A percentile compares a stretch with the other conserved stretches of the same genome.
Conservation (phyloP, 2,329 filamentous ascomycete species). For the Aspergillus awamori region DNA sequence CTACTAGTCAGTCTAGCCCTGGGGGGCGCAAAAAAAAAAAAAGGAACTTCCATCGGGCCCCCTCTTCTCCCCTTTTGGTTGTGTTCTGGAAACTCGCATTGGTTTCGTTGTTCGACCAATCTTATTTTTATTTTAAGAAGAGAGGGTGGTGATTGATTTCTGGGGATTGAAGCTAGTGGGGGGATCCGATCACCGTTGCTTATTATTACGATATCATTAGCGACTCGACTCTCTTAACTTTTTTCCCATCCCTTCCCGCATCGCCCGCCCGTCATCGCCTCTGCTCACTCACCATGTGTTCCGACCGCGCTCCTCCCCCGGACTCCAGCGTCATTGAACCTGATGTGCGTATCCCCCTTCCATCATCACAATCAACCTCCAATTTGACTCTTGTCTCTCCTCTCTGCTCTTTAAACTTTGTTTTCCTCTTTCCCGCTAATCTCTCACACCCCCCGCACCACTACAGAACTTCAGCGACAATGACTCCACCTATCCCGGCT, state of each 20-base stretch:
- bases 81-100: too few relatives aligned
- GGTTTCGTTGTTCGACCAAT: too few relatives aligned
- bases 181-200: background rate
- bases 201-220: background rate
- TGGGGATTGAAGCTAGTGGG: background rate
- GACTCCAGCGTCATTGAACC: background rate
- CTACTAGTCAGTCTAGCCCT: too few relatives aligned
- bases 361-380: background rate
- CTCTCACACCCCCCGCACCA: too few relatives aligned
- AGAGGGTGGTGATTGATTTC: background rate
- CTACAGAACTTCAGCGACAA: constrained; percentile 27
- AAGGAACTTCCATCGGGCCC: too few relatives aligned
- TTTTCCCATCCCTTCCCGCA: background rate
- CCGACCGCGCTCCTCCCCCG: background rate
- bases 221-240: background rate
- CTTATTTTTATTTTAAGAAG: background rate
- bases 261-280: background rate
- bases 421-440: too few relatives aligned
- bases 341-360: background rate
- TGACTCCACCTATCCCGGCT: constrained; percentile 31
- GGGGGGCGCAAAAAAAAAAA: too few relatives aligned
- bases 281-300: background rate
- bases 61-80: too few relatives aligned
- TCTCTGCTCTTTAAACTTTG: too few relatives aligned
- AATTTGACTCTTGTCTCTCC: background rate